Base-by-base conservation (phyloP, 805 yeast genomes). In the Clavispora phyllophila region DNA sequence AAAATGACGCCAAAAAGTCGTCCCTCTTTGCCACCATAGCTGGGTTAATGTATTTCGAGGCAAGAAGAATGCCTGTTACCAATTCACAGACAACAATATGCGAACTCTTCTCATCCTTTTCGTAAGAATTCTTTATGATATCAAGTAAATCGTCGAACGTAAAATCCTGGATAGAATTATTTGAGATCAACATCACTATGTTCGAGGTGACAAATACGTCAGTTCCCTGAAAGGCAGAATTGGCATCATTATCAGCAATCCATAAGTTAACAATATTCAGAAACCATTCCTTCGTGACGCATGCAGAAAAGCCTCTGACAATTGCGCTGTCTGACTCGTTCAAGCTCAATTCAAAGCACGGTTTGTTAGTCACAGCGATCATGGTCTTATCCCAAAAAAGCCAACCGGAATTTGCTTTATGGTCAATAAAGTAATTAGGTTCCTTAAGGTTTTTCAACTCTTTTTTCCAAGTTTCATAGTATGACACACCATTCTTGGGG, bases 41-140 rank as follows among this genome's bases (percentile, higher is more conserved):
- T 0, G 58, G 50, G 2, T 63, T 57, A n/a, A 78, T 68, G 41
- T 57, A 62, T 41, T 66, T 70, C 6, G 80, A 66, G 2, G 79
- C 72, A 6, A 78, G 55, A 15, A 86, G 56, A 6, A 88, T 51
- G 2, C 90, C 95, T 14, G 81, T 73, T 23, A 82, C 63, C 2
- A 87, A 58, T 58, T 90, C 97, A 43, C 87, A 78, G 1, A 76
- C 70, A 9, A 84, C 81, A 23, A 93, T 80, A 57, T 90, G 95
- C 2, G 84, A 68, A 13, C 87, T 78, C 52, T 83, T 84, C 44
- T 88, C 96, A 44, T 79, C 82, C 23, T 73, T 69, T 12, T 76
- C 76, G 54, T 83, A 87, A 7, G 73, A 57, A 5, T 66, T 70
- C 5, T 65, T 63, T 15, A 84, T 63, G 1, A 81, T 50, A 0